Percentiles rank a stretch among this genome's conserved stretches.
Evolutionary conservation across 202 grass and related monocot species (phyloP).

Genomic region (Zoysia matrella): DNA sequence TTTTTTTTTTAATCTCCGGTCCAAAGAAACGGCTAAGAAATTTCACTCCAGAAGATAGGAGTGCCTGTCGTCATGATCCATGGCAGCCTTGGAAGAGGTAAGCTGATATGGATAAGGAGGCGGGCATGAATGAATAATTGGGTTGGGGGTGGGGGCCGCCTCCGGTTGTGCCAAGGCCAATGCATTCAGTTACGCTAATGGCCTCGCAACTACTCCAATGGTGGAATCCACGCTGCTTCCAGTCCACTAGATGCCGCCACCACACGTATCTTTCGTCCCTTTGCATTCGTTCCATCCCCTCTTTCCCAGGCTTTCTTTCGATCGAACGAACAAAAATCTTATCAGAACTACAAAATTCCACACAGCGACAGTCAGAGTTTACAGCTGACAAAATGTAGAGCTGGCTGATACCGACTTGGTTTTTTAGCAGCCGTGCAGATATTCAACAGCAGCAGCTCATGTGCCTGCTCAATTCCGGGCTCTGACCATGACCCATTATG

Average conservation of each 20-base stretch:
- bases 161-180: not conserved
- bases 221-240: conserved; percentile 55
- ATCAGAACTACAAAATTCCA: not conserved
- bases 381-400: not conserved
- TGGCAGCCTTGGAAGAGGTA: not conserved
- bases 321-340: not conserved
- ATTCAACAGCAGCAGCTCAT: conserved; percentile 15
- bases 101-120: conserved; percentile 25
- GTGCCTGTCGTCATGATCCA: not conserved
- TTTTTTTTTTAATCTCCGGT: too few relatives aligned
- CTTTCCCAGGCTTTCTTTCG: not conserved
- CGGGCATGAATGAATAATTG: conserved; percentile 37
- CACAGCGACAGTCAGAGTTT: not conserved
- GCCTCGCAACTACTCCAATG: conserved; percentile 27
- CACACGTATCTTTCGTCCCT: conserved; percentile 13
- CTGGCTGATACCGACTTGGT: not conserved
- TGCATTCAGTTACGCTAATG: conserved; percentile 2
- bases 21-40: too few relatives aligned
- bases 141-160: conserved; percentile 22
- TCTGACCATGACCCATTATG: conserved; percentile 2
- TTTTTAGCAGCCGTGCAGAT: not conserved
- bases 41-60: too few relatives aligned
- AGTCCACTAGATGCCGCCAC: conserved; percentile 10
- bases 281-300: conserved; percentile 1
- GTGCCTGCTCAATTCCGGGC: not conserved